phyloP scores from a whole-genome alignment of 768 basidiomycete species.

The Tulasnella sp. region DNA sequence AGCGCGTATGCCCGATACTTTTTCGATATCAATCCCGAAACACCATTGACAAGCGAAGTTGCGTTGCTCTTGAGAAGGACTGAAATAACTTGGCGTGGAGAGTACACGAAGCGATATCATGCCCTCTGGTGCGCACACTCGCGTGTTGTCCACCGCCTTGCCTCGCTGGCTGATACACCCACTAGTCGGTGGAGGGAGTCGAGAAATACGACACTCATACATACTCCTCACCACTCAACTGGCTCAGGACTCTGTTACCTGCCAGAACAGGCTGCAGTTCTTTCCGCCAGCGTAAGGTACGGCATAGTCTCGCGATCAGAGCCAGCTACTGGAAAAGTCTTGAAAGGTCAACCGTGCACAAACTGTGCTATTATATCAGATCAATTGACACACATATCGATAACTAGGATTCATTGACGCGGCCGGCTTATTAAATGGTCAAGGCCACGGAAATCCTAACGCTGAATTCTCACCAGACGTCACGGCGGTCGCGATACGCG shows the following conservation, averaged over 20 bases:
- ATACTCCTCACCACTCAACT: constrained; percentile 49
- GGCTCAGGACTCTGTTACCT: constrained; percentile 54
- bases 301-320: constrained; percentile 65
- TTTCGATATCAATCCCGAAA: constrained; percentile 56
- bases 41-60: constrained; percentile 32
- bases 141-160: background rate
- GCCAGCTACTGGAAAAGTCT: constrained; percentile 56
- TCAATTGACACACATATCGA: background rate
- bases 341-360: constrained; percentile 29
- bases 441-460: constrained; percentile 61
- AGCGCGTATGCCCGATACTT: constrained; percentile 61
- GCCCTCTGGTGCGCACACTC: constrained; percentile 39
- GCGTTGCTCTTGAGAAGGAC: constrained; percentile 43
- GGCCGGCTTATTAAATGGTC: constrained; percentile 44
- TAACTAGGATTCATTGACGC: constrained; percentile 51
- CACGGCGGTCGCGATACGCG: constrained; percentile 28
- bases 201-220: constrained; percentile 46
- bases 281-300: constrained; percentile 53
- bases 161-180: background rate
- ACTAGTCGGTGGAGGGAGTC: constrained; percentile 62
- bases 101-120: constrained; percentile 50
- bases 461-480: constrained; percentile 58
- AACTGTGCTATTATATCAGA: background rate
- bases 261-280: constrained; percentile 38
- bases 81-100: constrained; percentile 55